Base-by-base conservation (phyloP, 495 filamentous ascomycete species). In the Penicillium daleae region DNA sequence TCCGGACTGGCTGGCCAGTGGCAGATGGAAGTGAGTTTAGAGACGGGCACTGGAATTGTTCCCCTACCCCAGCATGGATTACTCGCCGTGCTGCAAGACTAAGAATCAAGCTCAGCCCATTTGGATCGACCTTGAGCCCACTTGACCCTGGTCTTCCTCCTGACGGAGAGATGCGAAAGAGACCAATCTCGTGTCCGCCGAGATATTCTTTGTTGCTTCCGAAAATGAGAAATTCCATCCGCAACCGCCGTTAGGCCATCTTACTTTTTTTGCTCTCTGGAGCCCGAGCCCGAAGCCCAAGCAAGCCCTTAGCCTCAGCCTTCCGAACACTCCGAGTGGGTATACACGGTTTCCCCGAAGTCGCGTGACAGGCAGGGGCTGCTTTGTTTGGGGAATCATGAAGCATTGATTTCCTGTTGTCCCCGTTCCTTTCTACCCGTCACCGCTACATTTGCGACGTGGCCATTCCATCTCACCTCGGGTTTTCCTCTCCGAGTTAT, bases 291-390 rank as follows among this genome's bases (percentile, higher is more conserved):
- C 51, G 51, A 35, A 54, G 51, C 51, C 31, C n/a, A 35, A 33
- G 3, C 42, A 19, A 21, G 10, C 10, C 33, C 35, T 21, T 32
- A 32, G 26, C 29, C 24, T 52, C 27, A 56, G 24, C 39, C 39
- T 66, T 78, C 77, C 76, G 76, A 70, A 68, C 66, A 62, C 65
- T 77, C 77, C 77, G 77, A 78, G 72, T 79, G 75, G 77, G 64
- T 57, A 59, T 73, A 42, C 55, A 57, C 50, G 39, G 54, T 48
- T 52, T 46, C 35, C 32, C 21, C 48, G 48, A 56, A 49, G 65
- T 61, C 67, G 65, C 63, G 67, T 72, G 66, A 72, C 62, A 56
- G 67, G 55, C 66, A 64, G 63, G 53, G 53, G 29, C 39, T 59
- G 40, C 57, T 54, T 31, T 58, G 57, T 54, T 56, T 57, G 39